These are phyloP conservation scores for Xylaria digitata DNA, from an alignment of 2,329 filamentous ascomycete genomes.

Conservation along the genomic window DNA sequence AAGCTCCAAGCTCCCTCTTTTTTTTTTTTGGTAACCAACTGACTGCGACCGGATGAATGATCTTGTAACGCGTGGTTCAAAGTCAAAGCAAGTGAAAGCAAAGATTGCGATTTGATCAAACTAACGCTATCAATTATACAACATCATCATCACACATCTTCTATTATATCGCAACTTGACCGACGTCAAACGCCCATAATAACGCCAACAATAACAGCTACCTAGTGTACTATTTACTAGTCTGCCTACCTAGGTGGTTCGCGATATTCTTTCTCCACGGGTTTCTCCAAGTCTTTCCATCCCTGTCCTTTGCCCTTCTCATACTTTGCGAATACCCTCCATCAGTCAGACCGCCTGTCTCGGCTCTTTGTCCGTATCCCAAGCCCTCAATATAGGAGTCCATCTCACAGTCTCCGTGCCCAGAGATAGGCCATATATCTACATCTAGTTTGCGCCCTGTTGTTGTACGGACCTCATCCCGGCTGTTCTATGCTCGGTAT, in stretches of 20 bases:
- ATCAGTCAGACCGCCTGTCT: slow-evolving; percentile 17
- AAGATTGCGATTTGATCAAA: not conserved
- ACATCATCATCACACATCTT: not conserved
- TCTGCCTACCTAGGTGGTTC: not conserved
- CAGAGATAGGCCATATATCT: slow-evolving; percentile 20
- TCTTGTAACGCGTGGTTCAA: not conserved
- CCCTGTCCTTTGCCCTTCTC: slow-evolving; percentile 2
- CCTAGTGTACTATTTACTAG: too few species aligned
- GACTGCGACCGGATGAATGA: not conserved
- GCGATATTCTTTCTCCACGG: not conserved
- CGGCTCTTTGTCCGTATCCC: not conserved
- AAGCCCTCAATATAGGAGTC: not conserved
- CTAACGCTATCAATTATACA: not conserved
- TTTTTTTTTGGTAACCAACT: not conserved
- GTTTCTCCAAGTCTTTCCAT: not conserved
- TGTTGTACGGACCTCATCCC: slow-evolving; percentile 11
- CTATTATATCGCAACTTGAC: not conserved
- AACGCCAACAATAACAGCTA: too few species aligned
- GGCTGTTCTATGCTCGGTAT: slow-evolving; percentile 11
- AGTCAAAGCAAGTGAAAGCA: not conserved
- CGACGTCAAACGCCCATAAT: not conserved
- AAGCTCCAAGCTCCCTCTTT: not conserved
- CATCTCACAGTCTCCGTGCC: not conserved
- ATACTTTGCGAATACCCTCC: not conserved
- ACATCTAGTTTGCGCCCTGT: not conserved